phyloP scores from a whole-genome alignment of 768 basidiomycete genomes.

The Mycena olivaceomarginata region DNA sequence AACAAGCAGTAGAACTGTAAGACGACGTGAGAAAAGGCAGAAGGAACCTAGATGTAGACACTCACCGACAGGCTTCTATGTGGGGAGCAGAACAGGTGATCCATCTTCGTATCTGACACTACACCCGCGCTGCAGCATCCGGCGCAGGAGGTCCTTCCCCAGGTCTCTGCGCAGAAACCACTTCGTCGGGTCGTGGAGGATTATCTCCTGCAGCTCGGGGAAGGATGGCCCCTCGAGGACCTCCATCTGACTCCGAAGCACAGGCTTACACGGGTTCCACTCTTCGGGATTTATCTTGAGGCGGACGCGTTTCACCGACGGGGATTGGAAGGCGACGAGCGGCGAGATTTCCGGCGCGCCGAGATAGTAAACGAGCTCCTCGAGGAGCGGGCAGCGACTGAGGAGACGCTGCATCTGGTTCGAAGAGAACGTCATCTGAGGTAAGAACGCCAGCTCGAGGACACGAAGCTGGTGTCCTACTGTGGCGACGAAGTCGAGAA shows the following conservation, averaged over 20 bases:
- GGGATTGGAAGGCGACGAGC: constrained; percentile 6
- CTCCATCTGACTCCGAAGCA: constrained; percentile 27
- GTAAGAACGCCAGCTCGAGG: constrained; percentile 39
- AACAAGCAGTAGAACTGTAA: background rate
- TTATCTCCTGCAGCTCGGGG: constrained; percentile 19
- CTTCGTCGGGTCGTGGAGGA: constrained; percentile 21
- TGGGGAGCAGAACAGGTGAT: background rate
- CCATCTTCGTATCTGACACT: constrained; percentile 42
- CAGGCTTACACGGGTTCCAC: constrained; percentile 29
- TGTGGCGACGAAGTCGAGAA: constrained; percentile 31
- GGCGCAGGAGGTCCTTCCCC: constrained; percentile 22
- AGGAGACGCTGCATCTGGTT: constrained; percentile 32
- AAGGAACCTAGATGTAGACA: background rate
- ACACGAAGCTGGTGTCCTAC: constrained; percentile 23
- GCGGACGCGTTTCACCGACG: constrained; percentile 23
- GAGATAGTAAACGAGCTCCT: constrained; percentile 38
- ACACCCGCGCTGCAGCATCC: constrained; percentile 13
- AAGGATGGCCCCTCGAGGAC: constrained; percentile 29
- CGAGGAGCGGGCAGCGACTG: constrained; percentile 27
- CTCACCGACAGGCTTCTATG: constrained; percentile 7
- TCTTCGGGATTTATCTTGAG: constrained; percentile 29
- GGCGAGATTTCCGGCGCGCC: constrained; percentile 38
- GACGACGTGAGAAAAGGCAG: background rate
- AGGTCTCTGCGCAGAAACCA: constrained; percentile 25
- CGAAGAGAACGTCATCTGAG: constrained; percentile 37